phyloP scores from a whole-genome alignment of 169 alveolate genomes.

The Eimeria falciformis region DNA sequence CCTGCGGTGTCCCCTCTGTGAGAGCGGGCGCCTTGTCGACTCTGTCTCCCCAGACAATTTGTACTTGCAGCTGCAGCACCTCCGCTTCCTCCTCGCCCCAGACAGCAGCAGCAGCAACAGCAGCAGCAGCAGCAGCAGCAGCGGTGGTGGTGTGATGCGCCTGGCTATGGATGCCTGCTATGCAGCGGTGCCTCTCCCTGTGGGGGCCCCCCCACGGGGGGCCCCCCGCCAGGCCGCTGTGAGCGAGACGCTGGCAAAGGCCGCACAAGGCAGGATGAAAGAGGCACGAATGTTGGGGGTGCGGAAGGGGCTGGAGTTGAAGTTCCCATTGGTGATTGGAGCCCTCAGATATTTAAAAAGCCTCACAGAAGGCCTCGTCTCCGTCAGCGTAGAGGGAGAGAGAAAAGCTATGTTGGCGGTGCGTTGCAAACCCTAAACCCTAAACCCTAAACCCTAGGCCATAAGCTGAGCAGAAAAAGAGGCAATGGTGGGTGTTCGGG shows the following conservation, averaged over 20 bases:
- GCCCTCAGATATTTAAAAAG: not conserved
- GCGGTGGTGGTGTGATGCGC: not conserved
- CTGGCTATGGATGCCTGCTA: not conserved
- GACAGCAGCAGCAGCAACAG: slow-evolving; percentile 9
- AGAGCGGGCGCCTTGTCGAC: slow-evolving; percentile 6
- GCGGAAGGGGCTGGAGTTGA: slow-evolving; percentile 18
- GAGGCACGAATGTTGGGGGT: not conserved
- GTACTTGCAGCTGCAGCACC: slow-evolving; percentile 18
- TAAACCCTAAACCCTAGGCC: no score
- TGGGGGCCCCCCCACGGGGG: not conserved
- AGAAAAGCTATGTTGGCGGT: not conserved
- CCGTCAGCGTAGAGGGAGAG: not conserved
- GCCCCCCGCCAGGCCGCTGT: not conserved
- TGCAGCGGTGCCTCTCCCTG: slow-evolving; percentile 23
- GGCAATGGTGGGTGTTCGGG: no score
- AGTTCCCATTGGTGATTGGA: not conserved
- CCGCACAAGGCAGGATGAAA: not conserved
- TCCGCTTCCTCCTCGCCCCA: not conserved
- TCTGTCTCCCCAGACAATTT: not conserved
- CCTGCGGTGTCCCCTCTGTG: slow-evolving; percentile 28
- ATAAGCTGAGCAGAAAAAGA: no score
- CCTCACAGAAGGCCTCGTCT: not conserved
- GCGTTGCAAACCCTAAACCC: no score
- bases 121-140: not conserved
- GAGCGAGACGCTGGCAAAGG: not conserved